A percentile compares a stretch with the other conserved stretches of the same genome.
Conservation (phyloP, 1,284 basidiomycete species). For the Exobasidium rhododendri region DNA sequence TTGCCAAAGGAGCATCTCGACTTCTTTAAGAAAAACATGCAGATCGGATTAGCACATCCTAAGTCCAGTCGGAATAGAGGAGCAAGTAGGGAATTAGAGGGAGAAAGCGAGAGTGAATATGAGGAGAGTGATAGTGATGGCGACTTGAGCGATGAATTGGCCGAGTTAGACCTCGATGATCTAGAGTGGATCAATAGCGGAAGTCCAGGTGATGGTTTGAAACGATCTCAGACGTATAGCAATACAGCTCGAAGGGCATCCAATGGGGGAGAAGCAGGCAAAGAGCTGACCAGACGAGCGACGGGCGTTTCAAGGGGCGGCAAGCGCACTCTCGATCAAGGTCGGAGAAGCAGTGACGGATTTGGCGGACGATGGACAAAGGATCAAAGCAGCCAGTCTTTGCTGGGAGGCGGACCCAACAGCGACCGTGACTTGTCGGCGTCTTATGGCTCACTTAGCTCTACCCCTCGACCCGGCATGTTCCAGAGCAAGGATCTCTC, state of each 20-base stretch:
- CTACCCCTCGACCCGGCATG: slow-evolving; percentile 6
- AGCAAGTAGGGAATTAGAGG: neutral
- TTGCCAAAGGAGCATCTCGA: slow-evolving; percentile 51
- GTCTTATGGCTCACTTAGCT: slow-evolving; percentile 41
- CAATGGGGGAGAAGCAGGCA: too few relatives aligned
- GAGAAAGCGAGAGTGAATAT: slow-evolving; percentile 20
- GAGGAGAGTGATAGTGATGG: slow-evolving; percentile 16
- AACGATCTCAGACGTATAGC: slow-evolving; percentile 26
- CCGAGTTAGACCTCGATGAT: slow-evolving; percentile 35
- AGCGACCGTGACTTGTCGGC: neutral
- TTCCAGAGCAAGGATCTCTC: neutral
- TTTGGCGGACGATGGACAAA: neutral
- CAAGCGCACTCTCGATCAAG: neutral
- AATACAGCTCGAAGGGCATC: too few relatives aligned
- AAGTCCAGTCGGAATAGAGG: slow-evolving; percentile 23
- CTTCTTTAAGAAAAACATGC: slow-evolving; percentile 51
- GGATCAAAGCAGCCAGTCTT: neutral
- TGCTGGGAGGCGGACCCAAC: neutral
- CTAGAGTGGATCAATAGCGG: slow-evolving; percentile 32
- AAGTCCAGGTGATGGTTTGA: slow-evolving; percentile 25
- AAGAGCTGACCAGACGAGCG: neutral
- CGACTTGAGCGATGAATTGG: slow-evolving; percentile 40
- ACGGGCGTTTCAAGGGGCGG: neutral
- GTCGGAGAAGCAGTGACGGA: neutral
- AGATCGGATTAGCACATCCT: slow-evolving; percentile 50